phyloP scores from a whole-genome alignment of 139 green algal species.

The Gonium pectorale region DNA sequence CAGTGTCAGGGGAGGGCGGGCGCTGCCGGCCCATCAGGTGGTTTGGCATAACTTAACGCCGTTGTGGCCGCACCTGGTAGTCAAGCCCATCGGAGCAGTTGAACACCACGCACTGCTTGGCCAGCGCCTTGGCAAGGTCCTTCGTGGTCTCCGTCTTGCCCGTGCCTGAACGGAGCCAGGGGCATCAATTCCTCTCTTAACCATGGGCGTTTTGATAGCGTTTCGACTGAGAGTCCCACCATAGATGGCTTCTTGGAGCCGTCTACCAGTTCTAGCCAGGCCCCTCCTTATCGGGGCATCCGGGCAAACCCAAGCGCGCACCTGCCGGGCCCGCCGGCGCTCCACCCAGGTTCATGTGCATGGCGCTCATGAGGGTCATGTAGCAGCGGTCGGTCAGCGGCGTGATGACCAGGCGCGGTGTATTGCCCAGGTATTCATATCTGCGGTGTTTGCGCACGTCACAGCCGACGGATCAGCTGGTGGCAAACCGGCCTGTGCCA shows the following conservation, averaged over 20 bases:
- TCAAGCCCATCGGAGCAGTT: slow-evolving; percentile 90
- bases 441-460: slow-evolving; percentile 1
- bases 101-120: slow-evolving; percentile 89
- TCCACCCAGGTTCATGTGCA: slow-evolving; percentile 77
- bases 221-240: too few relatives aligned
- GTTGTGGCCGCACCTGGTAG: slow-evolving; percentile 70
- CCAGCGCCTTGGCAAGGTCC: slow-evolving; percentile 75
- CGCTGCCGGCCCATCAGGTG: too few relatives aligned
- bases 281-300: too few relatives aligned
- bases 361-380: slow-evolving; percentile 75
- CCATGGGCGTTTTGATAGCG: too few relatives aligned
- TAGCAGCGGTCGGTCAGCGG: slow-evolving; percentile 77
- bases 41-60: too few relatives aligned
- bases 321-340: slow-evolving; percentile 71
- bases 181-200: too few relatives aligned
- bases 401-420: slow-evolving; percentile 73
- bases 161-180: slow-evolving; percentile 51
- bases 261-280: too few relatives aligned
- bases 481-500: background rate
- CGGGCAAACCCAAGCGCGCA: too few relatives aligned
- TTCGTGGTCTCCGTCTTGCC: slow-evolving; percentile 85
- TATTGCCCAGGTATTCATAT: slow-evolving; percentile 76
- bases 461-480: background rate
- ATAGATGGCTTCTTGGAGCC: too few relatives aligned
- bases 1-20: too few relatives aligned